Percentiles rank a stretch among this genome's conserved stretches.
These are phyloP conservation scores for Penicillium herquei DNA, from an alignment of 495 filamentous ascomycete species.

Conservation along the genomic window DNA sequence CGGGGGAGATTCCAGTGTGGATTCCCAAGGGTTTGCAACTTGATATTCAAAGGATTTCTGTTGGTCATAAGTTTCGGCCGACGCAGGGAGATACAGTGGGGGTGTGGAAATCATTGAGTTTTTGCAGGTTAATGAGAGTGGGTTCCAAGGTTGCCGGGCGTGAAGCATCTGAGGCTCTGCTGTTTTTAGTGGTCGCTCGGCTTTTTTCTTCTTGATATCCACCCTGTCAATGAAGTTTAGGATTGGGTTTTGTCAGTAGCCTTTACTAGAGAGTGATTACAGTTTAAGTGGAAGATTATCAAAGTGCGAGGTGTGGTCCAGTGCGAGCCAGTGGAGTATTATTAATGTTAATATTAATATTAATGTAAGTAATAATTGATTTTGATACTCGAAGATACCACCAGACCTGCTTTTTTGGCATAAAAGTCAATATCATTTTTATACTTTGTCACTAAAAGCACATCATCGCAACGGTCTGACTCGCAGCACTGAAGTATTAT, in stretches of 20 bases:
- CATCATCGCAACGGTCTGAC: background rate
- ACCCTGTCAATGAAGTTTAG: background rate
- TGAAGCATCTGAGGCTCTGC: slow-evolving; percentile 6
- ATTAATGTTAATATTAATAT: too few relatives aligned
- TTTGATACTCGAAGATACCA: too few relatives aligned
- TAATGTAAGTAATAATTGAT: too few relatives aligned
- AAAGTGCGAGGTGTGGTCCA: too few relatives aligned
- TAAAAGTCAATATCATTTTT: too few relatives aligned
- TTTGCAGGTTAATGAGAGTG: background rate
- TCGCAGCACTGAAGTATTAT: background rate
- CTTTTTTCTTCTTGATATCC: background rate
- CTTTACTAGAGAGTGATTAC: background rate
- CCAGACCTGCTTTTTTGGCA: too few relatives aligned
- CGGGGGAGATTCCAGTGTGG: background rate
- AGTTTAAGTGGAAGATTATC: too few relatives aligned
- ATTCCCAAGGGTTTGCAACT: background rate
- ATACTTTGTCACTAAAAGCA: background rate
- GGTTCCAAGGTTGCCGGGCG: background rate
- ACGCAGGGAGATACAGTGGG: too few relatives aligned
- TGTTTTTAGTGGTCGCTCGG: background rate
- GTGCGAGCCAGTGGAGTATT: too few relatives aligned
- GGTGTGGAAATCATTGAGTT: background rate
- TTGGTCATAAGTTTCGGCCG: background rate
- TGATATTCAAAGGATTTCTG: background rate
- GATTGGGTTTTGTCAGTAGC: background rate